A percentile compares a stretch with the other conserved stretches of the same genome.
phyloP scores from a whole-genome alignment of 169 alveolate species.

The Eimeria praecox region DNA sequence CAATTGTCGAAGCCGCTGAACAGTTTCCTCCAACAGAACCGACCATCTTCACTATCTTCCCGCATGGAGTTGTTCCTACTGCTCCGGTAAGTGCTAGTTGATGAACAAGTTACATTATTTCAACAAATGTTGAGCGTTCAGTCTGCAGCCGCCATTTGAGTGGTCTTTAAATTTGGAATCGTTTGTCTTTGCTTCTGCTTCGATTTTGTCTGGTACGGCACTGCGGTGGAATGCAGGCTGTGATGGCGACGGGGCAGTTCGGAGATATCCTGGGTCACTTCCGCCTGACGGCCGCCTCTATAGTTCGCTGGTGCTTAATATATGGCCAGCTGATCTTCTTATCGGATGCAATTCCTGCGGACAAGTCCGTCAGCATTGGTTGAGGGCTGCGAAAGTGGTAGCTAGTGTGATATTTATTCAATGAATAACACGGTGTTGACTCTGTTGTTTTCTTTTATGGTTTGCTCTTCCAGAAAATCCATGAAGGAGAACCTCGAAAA shows the following conservation, averaged over 20 bases:
- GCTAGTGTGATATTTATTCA: background rate
- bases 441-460: background rate
- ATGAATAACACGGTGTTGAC: background rate
- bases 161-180: background rate
- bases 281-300: constrained; percentile 75
- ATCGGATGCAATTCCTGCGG: constrained; percentile 61
- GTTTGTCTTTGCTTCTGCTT: background rate
- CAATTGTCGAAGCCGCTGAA: constrained; percentile 76
- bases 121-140: too few relatives aligned
- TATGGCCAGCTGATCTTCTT: constrained; percentile 73
- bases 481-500: constrained; percentile 47
- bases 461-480: background rate
- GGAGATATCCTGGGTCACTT: constrained; percentile 58
- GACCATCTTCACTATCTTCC: constrained; percentile 72
- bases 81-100: constrained; percentile 72
- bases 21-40: constrained; percentile 76
- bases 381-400: background rate
- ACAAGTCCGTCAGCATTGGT: constrained; percentile 7
- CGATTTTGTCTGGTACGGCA: background rate
- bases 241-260: constrained; percentile 67
- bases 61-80: constrained; percentile 80
- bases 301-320: constrained; percentile 62
- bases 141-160: background rate
- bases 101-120: too few relatives aligned
- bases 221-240: constrained; percentile 48